Conservation (phyloP, 1,139 yeast genomes). For the Magnusiomyces magnusii region DNA sequence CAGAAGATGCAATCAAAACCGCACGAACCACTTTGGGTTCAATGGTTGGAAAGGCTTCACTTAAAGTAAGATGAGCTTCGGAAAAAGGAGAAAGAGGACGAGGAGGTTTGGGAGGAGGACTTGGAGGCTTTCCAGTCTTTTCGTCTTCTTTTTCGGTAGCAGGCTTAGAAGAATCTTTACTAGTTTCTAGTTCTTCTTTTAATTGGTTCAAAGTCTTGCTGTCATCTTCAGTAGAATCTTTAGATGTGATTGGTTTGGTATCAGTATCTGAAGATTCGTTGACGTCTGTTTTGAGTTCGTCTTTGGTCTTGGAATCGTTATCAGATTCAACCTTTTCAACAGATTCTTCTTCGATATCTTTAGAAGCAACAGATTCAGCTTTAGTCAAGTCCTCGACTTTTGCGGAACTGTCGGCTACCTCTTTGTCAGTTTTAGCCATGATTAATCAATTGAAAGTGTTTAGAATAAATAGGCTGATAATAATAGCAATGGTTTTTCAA, state of each 20-base stretch:
- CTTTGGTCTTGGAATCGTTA: not conserved
- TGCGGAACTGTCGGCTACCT: not conserved
- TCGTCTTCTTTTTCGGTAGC: not conserved
- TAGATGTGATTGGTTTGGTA: no score
- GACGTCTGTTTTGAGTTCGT: not conserved
- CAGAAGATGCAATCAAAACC: slow-evolving; percentile 77
- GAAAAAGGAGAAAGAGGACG: slow-evolving; percentile 58
- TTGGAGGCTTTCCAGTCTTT: slow-evolving; percentile 17
- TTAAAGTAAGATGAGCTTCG: slow-evolving; percentile 44
- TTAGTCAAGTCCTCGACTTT: not conserved
- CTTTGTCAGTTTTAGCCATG: no score
- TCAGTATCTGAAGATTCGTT: no score
- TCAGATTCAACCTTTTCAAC: no score
- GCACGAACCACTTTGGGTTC: slow-evolving; percentile 69
- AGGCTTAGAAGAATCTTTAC: not conserved
- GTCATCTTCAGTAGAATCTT: no score
- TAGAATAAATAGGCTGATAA: no score
- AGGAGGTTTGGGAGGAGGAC: slow-evolving; percentile 64
- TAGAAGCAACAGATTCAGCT: not conserved
- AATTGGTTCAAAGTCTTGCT: no score
- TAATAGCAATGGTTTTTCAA: no score
- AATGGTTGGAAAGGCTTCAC: slow-evolving; percentile 74
- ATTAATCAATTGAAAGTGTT: no score
- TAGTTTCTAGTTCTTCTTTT: no score
- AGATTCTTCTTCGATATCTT: no score